Evolutionary conservation across 768 basidiomycete species (phyloP), one percentile per base, ranked within the genome.

Genomic region (Gymnopilus dilepis): DNA sequence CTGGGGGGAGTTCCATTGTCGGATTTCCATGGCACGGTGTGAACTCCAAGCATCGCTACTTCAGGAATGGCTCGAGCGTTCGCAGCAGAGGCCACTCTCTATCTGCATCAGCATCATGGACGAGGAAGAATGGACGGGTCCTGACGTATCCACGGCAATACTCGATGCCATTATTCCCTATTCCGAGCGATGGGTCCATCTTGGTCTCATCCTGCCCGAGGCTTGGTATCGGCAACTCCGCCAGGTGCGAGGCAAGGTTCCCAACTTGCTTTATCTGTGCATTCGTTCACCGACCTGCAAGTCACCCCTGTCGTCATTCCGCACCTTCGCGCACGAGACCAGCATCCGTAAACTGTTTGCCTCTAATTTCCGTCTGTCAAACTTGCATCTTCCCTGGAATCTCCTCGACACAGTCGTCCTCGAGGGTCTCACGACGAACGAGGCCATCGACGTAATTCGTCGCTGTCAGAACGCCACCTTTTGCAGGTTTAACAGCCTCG

Each of bases 401-500:
- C 53, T 48, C n/a, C 53, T 61, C 31, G 34, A 22, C 17, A 19
- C 19, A 19, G 60, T 47, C 3, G 28, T 43, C 11, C 30, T 61
- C 6, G 43, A 33, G 5, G 24, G 21, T 7, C 24, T 42, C 7
- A 56, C 60, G 11, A 28, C 21, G 19, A 53, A 61, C 47, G 60
- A 61, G 43, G 60, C 45, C n/a, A 6, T 61, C 6, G 60, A 61
- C n/a, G 12, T 61, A 19, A 17, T 61, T n/a, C 37, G 42, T 30
- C 41, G 60, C 33, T 61, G 60, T 24, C 60, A 52, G 17, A 37
- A 47, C 31, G 1, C 56, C 19, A 24, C 28, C n/a, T 31, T 42
- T 21, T 61, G 60, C 21, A 33, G 22, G 26, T 55, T 61, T 42
- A 33, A 52, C 2, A 43, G 56, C 47, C 41, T 56, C 19, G 30